Evolutionary conservation across 2,329 filamentous ascomycete genomes (phyloP).

Genomic region (Penicillium sp.): DNA sequence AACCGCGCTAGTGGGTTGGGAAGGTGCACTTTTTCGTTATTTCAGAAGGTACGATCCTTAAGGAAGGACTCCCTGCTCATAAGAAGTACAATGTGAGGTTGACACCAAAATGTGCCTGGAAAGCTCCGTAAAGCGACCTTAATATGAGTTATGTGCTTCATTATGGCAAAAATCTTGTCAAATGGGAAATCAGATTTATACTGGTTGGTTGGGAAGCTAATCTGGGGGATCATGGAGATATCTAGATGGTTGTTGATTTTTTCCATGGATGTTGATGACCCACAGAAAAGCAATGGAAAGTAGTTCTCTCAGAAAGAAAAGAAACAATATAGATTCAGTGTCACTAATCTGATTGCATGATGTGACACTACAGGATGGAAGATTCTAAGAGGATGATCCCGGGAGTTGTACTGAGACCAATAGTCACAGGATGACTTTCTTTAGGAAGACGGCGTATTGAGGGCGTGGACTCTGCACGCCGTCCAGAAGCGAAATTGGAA

Average conservation of each 20-base stretch:
- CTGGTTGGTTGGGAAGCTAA: not conserved
- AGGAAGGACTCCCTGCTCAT: not conserved
- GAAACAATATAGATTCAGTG: too few relatives aligned
- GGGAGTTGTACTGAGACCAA: not conserved
- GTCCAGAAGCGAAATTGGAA: not conserved
- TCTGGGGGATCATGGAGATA: not conserved
- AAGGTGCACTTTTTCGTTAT: not conserved
- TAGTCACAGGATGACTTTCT: not conserved
- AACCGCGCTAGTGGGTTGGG: not conserved
- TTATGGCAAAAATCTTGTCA: not conserved
- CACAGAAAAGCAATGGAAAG: not conserved
- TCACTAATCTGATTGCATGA: too few relatives aligned
- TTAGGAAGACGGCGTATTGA: not conserved
- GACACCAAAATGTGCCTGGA: not conserved
- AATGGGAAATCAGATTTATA: not conserved
- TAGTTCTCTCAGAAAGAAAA: not conserved
- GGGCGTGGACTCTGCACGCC: too few relatives aligned
- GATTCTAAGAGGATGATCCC: not conserved
- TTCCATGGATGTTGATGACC: not conserved
- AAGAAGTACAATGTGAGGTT: not conserved
- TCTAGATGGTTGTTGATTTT: not conserved
- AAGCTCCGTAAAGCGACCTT: not conserved
- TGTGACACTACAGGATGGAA: not conserved
- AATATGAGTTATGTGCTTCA: not conserved
- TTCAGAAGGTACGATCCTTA: not conserved